These are phyloP conservation scores for Clonostachys sp. DNA, from an alignment of 2,329 filamentous ascomycete species.

Conservation along the genomic window DNA sequence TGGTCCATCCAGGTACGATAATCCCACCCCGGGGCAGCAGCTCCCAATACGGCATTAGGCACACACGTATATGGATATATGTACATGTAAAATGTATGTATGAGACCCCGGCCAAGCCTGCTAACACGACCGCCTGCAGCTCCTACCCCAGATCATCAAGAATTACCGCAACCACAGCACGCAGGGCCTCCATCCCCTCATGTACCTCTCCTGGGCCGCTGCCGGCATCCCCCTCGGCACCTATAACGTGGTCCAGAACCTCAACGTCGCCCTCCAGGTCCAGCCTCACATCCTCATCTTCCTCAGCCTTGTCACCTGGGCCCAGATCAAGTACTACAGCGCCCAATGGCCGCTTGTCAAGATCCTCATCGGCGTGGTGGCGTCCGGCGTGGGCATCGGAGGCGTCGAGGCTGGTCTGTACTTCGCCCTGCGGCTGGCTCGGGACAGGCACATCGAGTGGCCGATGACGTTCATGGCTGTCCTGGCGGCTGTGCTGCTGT, in stretches of 20 bases:
- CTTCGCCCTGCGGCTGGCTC: conserved; percentile 46
- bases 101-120: background rate
- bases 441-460: conserved; percentile 45
- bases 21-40: background rate
- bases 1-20: conserved; percentile 8
- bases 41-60: background rate
- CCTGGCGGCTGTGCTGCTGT: conserved; percentile 57
- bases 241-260: conserved; percentile 19
- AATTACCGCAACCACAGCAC: conserved; percentile 9
- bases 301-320: conserved; percentile 20
- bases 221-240: conserved; percentile 10
- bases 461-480: conserved; percentile 63
- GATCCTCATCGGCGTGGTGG: conserved; percentile 30
- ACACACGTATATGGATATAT: too few species aligned
- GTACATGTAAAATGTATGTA: background rate
- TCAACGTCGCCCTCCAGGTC: conserved; percentile 21
- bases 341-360: conserved; percentile 2
- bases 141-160: conserved; percentile 10
- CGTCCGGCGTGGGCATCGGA: conserved; percentile 51
- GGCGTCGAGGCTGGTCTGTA: conserved; percentile 55
- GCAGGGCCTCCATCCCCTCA: conserved; percentile 4
- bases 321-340: conserved; percentile 21
- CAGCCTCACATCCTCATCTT: conserved; percentile 23
- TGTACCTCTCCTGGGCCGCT: conserved; percentile 10
- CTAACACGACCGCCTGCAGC: conserved; percentile 1